Base-by-base conservation (phyloP, 2,329 filamentous ascomycete species). In the Fonsecaea nubica region DNA sequence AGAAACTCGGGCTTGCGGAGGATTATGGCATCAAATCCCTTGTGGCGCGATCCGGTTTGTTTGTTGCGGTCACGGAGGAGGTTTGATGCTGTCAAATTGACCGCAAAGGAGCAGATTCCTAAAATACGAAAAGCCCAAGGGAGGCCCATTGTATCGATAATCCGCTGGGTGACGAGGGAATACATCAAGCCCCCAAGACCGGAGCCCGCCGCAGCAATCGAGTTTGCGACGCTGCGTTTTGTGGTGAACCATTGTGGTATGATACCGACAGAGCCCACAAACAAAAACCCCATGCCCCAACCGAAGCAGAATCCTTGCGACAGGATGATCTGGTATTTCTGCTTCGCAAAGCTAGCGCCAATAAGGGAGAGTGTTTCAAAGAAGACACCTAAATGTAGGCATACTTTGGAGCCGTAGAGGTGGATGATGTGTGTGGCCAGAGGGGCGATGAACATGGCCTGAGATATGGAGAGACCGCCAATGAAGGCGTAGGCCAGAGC, bases 171-270 rank as follows among this genome's bases (percentile, higher is more conserved):
- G 0, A 83, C 83, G 0, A 90, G 81, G 9, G 81, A 85, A 75
- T 87, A 90, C 0, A 85, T 78, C 21, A 89, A 73, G 0, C 87
- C 87, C 2, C 87, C 87, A 0, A 89, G 68, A 0, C 87, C 87
- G 18, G 83, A 84, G 0, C 87, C 87, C 1, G 85, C 82, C 0
- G 86, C 83, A 0, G 83, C 80, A 59, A 89, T 83, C 0, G 87
- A 86, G 71, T 87, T 88, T 12, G 87, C 87, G 5, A 90, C 79
- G 62, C 83, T 84, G 1, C 87, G 79, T 15, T 80, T 80, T 3
- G 82, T 84, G 5, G 80, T 81, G 71, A 90, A 90, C 87, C 87
- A 90, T 67, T 89, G 87, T 2, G 87, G 82, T 0, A 84, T 78
- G 54, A 89, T 85, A 1, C 78, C 77, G 48, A 88, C 84, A 25